phyloP scores from a whole-genome alignment of 805 yeast genomes.

The Candida chauliodis region DNA sequence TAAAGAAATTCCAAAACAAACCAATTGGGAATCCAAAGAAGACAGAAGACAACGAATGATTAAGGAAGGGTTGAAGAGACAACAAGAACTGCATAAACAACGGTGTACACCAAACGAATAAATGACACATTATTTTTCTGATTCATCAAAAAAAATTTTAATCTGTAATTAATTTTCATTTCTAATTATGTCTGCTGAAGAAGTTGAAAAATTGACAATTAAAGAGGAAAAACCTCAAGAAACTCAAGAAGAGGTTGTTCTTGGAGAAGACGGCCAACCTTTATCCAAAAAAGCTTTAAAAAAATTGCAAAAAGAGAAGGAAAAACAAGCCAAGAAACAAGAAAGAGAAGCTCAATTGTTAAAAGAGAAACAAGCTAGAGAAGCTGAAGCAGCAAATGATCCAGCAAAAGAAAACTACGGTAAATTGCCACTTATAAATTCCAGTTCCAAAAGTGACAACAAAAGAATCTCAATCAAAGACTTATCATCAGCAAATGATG shows the following conservation, averaged over 20 bases:
- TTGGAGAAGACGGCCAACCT: conserved; percentile 80
- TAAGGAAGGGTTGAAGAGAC: conserved; percentile 45
- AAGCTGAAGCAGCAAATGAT: conserved; percentile 66
- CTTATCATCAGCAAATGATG: conserved; percentile 62
- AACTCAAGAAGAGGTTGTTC: conserved; percentile 21
- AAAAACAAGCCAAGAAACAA: conserved; percentile 88
- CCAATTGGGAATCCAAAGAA: background rate
- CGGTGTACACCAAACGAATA: background rate
- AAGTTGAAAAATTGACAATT: conserved; percentile 21
- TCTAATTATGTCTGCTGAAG: conserved; percentile 21
- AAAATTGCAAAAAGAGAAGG: conserved; percentile 89
- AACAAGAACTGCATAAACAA: conserved; percentile 16
- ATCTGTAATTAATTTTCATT: background rate
- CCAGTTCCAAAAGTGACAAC: conserved; percentile 62
- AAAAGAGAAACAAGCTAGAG: conserved; percentile 79
- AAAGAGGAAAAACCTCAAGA: conserved; percentile 15
- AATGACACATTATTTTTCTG: background rate
- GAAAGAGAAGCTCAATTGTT: conserved; percentile 88
- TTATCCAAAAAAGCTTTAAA: conserved; percentile 91
- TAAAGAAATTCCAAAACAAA: background rate
- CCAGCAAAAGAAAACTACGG: conserved; percentile 89
- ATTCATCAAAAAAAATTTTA: conserved; percentile 3
- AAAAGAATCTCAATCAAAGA: conserved; percentile 56
- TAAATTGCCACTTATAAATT: conserved; percentile 80
- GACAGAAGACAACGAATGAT: conserved; percentile 48